Conservation (phyloP, 768 basidiomycete genomes). For the Psilocybe subaeruginosa region DNA sequence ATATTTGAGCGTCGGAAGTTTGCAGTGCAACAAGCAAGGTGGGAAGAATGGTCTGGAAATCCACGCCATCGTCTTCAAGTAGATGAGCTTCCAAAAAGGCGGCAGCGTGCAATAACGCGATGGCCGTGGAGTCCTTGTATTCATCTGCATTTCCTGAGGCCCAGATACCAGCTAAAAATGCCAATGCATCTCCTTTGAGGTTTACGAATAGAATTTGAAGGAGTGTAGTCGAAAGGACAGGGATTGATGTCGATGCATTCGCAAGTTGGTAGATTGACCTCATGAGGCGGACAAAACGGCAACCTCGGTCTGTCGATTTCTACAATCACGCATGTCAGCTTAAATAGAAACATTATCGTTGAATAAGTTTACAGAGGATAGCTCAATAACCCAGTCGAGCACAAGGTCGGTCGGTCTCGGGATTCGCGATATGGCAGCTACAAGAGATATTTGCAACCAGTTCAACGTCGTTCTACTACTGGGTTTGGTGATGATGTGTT, state of each 20-base stretch:
- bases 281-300: constrained; percentile 61
- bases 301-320: constrained; percentile 26
- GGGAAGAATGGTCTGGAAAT: constrained; percentile 83
- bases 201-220: constrained; percentile 68
- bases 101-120: constrained; percentile 73
- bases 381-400: constrained; percentile 56
- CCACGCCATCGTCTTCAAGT: constrained; percentile 52
- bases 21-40: constrained; percentile 66
- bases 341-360: not conserved
- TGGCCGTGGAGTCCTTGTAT: constrained; percentile 38
- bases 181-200: constrained; percentile 69
- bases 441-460: constrained; percentile 60
- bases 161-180: constrained; percentile 83
- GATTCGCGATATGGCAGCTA: constrained; percentile 54
- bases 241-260: constrained; percentile 53
- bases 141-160: constrained; percentile 30
- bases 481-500: constrained; percentile 59
- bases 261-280: constrained; percentile 67
- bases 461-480: constrained; percentile 55
- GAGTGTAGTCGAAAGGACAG: constrained; percentile 55
- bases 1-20: constrained; percentile 40
- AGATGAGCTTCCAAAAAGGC: constrained; percentile 83
- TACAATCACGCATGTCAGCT: not conserved
- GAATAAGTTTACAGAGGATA: constrained; percentile 33
- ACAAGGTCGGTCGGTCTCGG: constrained; percentile 40